Base-by-base conservation (phyloP, 768 basidiomycete species). In the Lyophyllum atratum region DNA sequence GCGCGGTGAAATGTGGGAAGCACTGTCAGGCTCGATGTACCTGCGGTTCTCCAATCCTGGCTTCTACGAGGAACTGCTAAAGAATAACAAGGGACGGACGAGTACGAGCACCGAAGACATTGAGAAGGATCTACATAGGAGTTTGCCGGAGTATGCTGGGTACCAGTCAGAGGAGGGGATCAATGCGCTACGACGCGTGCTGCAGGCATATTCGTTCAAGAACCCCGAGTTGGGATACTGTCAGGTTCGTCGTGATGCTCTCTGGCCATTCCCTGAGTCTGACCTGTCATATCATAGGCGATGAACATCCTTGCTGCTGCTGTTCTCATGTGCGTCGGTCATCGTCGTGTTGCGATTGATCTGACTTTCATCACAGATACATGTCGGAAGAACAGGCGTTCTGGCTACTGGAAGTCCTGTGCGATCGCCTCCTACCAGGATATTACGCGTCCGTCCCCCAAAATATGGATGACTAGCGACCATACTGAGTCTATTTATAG, bases 351-450 rank as follows among this genome's bases (percentile, higher is more conserved):
- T 8, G 21, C 43, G 40, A 49, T 26, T 49, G 39, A 48, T 8
- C 62, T 71, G 42, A 66, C 50, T 12, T 6, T 17, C 2, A 26
- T 19, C 37, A 10, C 63, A 98, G 95, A 59, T 99, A 98, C 70
- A 94, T 97, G 93, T 96, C 94, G 2, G 97, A 99, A 72, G 97
- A 98, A 64, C 96, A 98, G 70, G 89, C 95, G 11, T 99, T 99
- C 70, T 98, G 95, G 95, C 78, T 98, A 6, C 80, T 99, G 6
- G 92, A 95, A 66, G 93, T 98, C 1, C 80, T 99, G 6, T 98
- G 97, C 64, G 93, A 95, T 65, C 86, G 96, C 14, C 84, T 98
- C 25, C 77, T 99, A 25, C 97, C 97, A 3, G 96, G 96, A n/a
- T 98, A 98, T 72, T 98, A 97, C 70, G 89, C 90, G 95, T 95